These are phyloP conservation scores for Cinnamomum chago DNA, from an alignment of 164 flowering plant genomes.

Conservation along the genomic window DNA sequence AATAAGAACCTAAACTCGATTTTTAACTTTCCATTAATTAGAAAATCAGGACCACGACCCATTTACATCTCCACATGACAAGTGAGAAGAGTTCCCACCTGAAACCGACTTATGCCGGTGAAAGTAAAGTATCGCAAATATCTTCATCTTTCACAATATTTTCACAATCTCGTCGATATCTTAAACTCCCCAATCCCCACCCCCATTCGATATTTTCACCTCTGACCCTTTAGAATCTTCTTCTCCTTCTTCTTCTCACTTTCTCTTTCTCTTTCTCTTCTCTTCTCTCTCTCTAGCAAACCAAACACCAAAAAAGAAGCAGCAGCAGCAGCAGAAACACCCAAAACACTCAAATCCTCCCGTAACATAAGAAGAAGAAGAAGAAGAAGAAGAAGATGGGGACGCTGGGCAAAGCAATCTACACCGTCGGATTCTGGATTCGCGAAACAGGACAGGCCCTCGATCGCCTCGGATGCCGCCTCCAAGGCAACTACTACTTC, in stretches of 20 bases:
- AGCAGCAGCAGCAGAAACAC: background rate
- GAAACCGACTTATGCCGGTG: too few species aligned
- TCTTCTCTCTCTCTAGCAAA: background rate
- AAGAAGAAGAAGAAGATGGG: slow-evolving; percentile 38
- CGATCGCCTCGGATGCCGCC: slow-evolving; percentile 88
- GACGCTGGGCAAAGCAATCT: slow-evolving; percentile 64
- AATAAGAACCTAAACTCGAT: too few species aligned
- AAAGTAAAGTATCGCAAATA: too few species aligned
- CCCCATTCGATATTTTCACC: too few species aligned
- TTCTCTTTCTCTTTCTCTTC: background rate
- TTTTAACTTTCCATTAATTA: too few species aligned
- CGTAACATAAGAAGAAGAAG: background rate
- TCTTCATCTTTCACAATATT: too few species aligned
- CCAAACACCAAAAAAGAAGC: background rate
- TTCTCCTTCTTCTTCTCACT: background rate
- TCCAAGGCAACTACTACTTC: slow-evolving; percentile 79
- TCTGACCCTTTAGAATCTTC: too few species aligned
- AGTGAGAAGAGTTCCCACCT: too few species aligned
- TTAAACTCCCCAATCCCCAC: too few species aligned
- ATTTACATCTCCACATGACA: too few species aligned
- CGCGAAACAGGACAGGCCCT: slow-evolving; percentile 87
- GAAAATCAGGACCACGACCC: too few species aligned
- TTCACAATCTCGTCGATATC: too few species aligned
- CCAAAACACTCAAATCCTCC: background rate
- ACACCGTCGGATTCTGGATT: slow-evolving; percentile 94